phyloP scores from a whole-genome alignment of 495 filamentous ascomycete species.

The Annulohypoxylon stygium region DNA sequence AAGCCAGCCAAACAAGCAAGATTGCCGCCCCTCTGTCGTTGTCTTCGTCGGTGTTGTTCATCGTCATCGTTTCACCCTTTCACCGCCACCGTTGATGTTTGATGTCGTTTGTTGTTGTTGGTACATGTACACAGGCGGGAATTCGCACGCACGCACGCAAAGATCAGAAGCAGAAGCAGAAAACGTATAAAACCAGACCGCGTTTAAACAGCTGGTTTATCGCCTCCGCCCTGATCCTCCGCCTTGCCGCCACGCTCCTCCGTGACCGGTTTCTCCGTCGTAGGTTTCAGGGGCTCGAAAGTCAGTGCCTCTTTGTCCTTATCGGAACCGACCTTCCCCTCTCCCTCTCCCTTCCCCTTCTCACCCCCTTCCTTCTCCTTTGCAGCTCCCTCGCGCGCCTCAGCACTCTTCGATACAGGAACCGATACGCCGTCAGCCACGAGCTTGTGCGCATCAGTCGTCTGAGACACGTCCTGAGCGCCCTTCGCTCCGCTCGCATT shows the following conservation, averaged over 20 bases:
- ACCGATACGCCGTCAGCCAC: conserved; percentile 15
- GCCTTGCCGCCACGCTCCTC: conserved; percentile 4
- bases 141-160: background rate
- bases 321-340: background rate
- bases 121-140: background rate
- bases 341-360: background rate
- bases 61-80: background rate
- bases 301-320: conserved; percentile 9
- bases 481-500: background rate
- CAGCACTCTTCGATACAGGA: background rate
- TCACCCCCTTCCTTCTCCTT: background rate
- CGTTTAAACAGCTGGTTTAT: background rate
- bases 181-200: background rate
- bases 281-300: conserved; percentile 24
- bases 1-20: background rate
- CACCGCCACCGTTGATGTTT: background rate
- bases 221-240: conserved; percentile 21
- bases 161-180: no score
- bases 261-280: conserved; percentile 13
- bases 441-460: conserved; percentile 27
- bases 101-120: background rate
- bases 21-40: background rate
- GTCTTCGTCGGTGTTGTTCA: background rate
- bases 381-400: background rate
- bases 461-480: background rate